Evolutionary conservation across 2,329 filamentous ascomycete species (phyloP).

Genomic region (Aspergillus sp.): DNA sequence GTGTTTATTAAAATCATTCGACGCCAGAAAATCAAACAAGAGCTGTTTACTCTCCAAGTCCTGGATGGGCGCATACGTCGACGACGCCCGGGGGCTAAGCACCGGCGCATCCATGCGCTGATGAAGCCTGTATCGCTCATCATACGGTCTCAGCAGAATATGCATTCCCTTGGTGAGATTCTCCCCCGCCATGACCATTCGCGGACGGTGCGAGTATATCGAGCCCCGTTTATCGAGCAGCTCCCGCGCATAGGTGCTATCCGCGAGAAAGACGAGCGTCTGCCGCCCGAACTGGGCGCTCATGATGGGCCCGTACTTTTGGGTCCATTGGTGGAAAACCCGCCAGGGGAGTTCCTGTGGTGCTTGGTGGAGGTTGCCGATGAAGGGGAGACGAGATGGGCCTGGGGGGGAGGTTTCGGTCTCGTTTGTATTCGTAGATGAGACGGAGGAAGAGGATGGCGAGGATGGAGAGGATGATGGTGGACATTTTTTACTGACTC

Average conservation of each 20-base stretch:
- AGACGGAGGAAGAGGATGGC: too few species aligned
- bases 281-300: slow-evolving; percentile 24
- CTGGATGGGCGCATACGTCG: slow-evolving; percentile 39
- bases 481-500: too few species aligned
- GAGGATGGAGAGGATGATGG: too few species aligned
- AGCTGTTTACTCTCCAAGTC: slow-evolving; percentile 45
- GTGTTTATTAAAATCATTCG: slow-evolving; percentile 39
- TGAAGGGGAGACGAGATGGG: too few species aligned
- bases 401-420: too few species aligned
- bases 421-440: too few species aligned
- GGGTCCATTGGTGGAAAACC: slow-evolving; percentile 23
- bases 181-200: slow-evolving; percentile 47
- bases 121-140: slow-evolving; percentile 33
- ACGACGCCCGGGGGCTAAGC: slow-evolving; percentile 21
- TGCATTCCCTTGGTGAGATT: slow-evolving; percentile 39
- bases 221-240: slow-evolving; percentile 51
- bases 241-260: slow-evolving; percentile 48
- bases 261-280: slow-evolving; percentile 40
- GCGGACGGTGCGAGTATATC: slow-evolving; percentile 49
- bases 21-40: slow-evolving; percentile 37
- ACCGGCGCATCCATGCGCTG: slow-evolving; percentile 36
- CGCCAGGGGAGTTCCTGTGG: slow-evolving; percentile 11
- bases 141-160: slow-evolving; percentile 40
- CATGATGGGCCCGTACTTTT: slow-evolving; percentile 31
- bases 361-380: too few species aligned